phyloP scores from a whole-genome alignment of 225 moss, liverwort and hornwort species.

The Sphagnum contortum region DNA sequence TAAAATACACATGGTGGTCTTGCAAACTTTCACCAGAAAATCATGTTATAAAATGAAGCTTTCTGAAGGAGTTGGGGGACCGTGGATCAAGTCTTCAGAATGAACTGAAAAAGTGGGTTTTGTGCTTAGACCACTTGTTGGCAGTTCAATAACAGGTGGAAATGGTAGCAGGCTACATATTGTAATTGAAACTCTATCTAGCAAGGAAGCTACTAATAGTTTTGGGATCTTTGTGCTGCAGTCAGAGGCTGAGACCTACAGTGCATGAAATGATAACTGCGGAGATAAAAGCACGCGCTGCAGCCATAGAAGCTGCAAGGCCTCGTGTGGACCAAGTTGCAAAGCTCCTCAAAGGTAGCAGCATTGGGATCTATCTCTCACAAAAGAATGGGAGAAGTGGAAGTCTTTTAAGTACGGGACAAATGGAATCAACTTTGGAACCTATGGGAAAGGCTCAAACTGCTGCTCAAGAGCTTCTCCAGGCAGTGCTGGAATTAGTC shows the following conservation, averaged over 20 bases:
- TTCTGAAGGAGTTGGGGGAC: too few relatives aligned
- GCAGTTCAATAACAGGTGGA: too few relatives aligned
- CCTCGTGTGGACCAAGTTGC: conserved; percentile 88
- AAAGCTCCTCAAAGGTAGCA: conserved; percentile 40
- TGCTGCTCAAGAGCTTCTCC: conserved; percentile 79
- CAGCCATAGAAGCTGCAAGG: conserved; percentile 76
- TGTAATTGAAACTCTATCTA: too few relatives aligned
- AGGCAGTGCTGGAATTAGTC: conserved; percentile 64
- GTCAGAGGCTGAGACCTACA: conserved; percentile 84
- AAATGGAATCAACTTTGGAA: conserved; percentile 19
- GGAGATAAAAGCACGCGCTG: conserved; percentile 79
- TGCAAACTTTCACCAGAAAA: too few relatives aligned
- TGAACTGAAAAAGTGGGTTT: too few relatives aligned
- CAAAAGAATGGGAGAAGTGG: conserved; percentile 35
- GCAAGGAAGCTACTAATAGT: too few relatives aligned
- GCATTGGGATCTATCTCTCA: conserved; percentile 27
- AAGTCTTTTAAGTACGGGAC: conserved; percentile 21
- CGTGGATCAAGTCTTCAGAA: too few relatives aligned
- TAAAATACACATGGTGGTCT: too few relatives aligned
- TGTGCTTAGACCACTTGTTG: too few relatives aligned
- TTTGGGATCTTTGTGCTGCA: conserved; percentile 10
- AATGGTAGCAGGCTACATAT: too few relatives aligned
- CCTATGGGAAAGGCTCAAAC: conserved; percentile 66
- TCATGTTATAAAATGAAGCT: too few relatives aligned
- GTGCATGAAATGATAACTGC: conserved; percentile 82